Base-by-base conservation (phyloP, 768 basidiomycete species). In the Mycena maculata region DNA sequence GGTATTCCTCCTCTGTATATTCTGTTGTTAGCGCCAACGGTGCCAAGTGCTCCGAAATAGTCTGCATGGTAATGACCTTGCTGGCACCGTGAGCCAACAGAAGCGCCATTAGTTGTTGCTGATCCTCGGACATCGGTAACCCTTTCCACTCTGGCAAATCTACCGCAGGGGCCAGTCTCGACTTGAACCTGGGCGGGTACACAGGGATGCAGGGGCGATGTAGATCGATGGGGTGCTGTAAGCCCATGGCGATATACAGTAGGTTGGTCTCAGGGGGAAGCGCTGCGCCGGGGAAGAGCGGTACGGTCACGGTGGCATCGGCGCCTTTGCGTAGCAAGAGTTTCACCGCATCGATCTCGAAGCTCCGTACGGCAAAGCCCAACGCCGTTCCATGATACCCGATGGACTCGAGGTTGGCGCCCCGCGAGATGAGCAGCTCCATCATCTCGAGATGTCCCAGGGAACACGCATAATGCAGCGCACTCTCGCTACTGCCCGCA, bases 11-110 rank as follows among this genome's bases (percentile, higher is more conserved):
- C 54, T 67, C 61, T 12, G 67, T 53, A 39, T 75, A 75, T 2
- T 75, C 74, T 1, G 63, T 65, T 22, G 70, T 73, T 22, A 76
- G 76, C 31, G 70, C 76, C 38, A 76, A 69, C 55, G 76, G 77
- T 13, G 73, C 79, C 53, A 76, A 72, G 69, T 76, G 73, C 33
- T 76, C 78, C 50, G 76, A 77, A 69, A 71, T 74, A 8, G 68
- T 72, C 31, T 1, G 31, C 54, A 64, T 18, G 3, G 54, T 50
- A 4, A 33, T 20, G 1, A 39, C 63, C 33, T 30, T 55, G 30
- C 63, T 45, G 15, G 63, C 63, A 1, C 63, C 63, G 22, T 54
- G 23, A 44, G 44, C 44, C 28, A 57, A 13, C 9, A 64, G 23
- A 12, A 64, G 30, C 31, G 53, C 63, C 53, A 64, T 54, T 11